Conservation (phyloP, 805 yeast genomes). For the Nakazawaea holstii region DNA sequence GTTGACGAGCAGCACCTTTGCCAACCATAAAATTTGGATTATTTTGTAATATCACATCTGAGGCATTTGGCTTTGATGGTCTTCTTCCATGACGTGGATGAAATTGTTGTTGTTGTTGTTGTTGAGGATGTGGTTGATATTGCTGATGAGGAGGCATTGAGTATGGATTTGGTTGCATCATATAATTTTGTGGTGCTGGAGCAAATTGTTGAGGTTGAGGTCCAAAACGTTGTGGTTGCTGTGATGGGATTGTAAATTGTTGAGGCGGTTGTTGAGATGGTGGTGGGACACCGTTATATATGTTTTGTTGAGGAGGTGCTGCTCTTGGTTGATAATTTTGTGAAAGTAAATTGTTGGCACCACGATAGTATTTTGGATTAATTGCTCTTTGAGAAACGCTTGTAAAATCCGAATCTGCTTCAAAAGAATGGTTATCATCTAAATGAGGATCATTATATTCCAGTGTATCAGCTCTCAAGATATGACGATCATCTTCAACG, state of each 20-base stretch:
- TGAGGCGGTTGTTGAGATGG: constrained; percentile 13
- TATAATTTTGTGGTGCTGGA: constrained; percentile 12
- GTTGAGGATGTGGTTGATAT: constrained; percentile 14
- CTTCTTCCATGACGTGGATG: constrained; percentile 11
- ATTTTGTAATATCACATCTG: constrained; percentile 38
- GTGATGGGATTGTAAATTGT: constrained; percentile 18
- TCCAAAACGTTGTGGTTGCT: constrained; percentile 1
- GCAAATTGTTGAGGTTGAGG: constrained; percentile 11
- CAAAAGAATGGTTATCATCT: constrained; percentile 22
- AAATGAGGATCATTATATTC: constrained; percentile 11
- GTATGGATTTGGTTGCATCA: constrained; percentile 16
- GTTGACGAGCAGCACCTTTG: constrained; percentile 10
- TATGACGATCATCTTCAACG: constrained; percentile 13
- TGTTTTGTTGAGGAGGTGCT: constrained; percentile 1
- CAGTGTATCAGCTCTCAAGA: constrained; percentile 3
- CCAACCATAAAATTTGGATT: constrained; percentile 42
- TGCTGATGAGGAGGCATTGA: constrained; percentile 14
- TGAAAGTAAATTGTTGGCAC: constrained; percentile 16
- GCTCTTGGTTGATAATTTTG: background rate
- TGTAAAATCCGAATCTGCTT: constrained; percentile 60
- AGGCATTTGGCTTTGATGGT: constrained; percentile 21
- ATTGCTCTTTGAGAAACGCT: constrained; percentile 75
- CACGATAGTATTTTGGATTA: constrained; percentile 49
- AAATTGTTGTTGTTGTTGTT: constrained; percentile 17
- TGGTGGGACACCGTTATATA: constrained; percentile 10